Base-by-base conservation (phyloP, 148 eudicot species). In the Vaccinium corymbosum region DNA sequence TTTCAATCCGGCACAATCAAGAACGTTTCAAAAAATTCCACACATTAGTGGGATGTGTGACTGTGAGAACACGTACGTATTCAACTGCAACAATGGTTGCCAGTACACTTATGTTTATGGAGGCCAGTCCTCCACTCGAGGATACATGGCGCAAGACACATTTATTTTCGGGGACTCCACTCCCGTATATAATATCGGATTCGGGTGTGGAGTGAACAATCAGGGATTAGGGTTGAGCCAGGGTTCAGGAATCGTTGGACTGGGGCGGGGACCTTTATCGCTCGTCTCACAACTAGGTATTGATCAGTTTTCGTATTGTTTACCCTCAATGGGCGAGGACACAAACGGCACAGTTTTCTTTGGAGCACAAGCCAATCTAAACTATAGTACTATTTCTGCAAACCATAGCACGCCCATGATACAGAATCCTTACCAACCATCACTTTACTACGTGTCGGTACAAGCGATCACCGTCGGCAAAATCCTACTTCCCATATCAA, bases 201-300 rank as follows among this genome's bases (percentile, higher is more conserved):
- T 91, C 49, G 93, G 93, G 1, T 91, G 93, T n/a, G 90, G 90
- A 2, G 74, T 80, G 12, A 52, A 83, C 81, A 87, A 89, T 15
- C 82, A 80, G 20, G 91, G 90, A 13, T 2, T 55, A 0, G 91
- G 91, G 20, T 83, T 88, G 1, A 84, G 57, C 35, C 83, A 85
- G 2, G 91, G 85, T 14, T 82, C 88, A 1, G 92, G 94, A 0
- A 72, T 89, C 0, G 86, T 88, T 19, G 91, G 94, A 17, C 84
- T 92, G 0, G 94, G 92, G 7, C 84, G 88, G 0, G 88, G 91
- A 2, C 89, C 90, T 0, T 25, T 92, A 15, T 92, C 94, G 0
- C 87, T 92, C 0, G 57, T 87, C 3, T 84, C 88, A 0, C 92
- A 90, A 32, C 89, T 92, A 0, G 86, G 83, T 2, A 78, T 80